Base-by-base conservation (phyloP, 2,329 filamentous ascomycete genomes). In the Berkeleyomyces rouxiae region DNA sequence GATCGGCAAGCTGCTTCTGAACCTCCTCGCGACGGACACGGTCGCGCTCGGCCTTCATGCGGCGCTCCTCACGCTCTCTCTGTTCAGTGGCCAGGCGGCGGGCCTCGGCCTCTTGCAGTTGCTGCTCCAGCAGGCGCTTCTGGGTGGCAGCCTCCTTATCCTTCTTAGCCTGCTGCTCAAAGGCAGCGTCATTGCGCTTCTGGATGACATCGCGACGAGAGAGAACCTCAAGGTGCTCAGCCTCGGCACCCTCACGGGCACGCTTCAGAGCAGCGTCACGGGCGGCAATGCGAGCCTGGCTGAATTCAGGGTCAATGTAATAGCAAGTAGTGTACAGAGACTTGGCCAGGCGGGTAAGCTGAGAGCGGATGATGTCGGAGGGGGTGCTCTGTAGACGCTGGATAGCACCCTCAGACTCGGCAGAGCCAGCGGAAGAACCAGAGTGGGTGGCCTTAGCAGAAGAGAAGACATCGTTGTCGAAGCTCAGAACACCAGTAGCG, bases 381-480 rank as follows among this genome's bases (percentile, higher is more conserved):
- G 93, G 93, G 1, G 93, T 99, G 79, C 90, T 96, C 78, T 99
- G 93, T 58, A 99, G 84, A 69, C 91, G 88, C 78, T 99, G 93
- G 44, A 97, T 88, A 59, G 88, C 87, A 70, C 87, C 85, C 71
- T 96, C 91, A 67, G 79, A 82, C 76, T 97, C 93, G 57, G 92
- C 88, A 62, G 92, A 96, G 65, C 91, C 91, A 66, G 88, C 84
- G 63, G 81, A 83, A 68, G 90, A 90, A 66, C 91, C 90, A 66
- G 88, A 81, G 74, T 95, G 89, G 65, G 90, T 82, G 67, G 92
- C 89, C 79, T 96, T 97, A 71, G 91, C 85, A 13, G 93, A 96
- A 43, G 93, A 96, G 80, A 99, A 97, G 67, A 99, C 90, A 73
- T 99, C 93, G 62, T 90, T 95, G 74, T 99, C 93, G 70, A 99